Evolutionary conservation across 768 basidiomycete genomes (phyloP).

Genomic region (Infundibulicybe gibba): DNA sequence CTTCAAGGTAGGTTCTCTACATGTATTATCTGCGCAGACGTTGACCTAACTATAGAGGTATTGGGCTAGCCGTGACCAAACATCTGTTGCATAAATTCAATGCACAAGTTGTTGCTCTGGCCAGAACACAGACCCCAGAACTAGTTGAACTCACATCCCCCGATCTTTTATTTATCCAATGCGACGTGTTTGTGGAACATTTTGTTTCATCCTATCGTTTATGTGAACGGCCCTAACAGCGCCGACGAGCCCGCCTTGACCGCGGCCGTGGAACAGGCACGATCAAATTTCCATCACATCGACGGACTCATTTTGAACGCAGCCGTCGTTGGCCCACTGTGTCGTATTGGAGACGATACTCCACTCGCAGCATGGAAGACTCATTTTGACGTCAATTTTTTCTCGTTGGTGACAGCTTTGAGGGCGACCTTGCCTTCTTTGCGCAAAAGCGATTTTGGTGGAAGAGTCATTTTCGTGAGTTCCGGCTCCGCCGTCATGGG

Average conservation of each 20-base stretch:
- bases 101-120: slow-evolving; percentile 76
- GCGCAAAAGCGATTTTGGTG: slow-evolving; percentile 52
- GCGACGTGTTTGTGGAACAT: slow-evolving; percentile 56
- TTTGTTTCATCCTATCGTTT: no score
- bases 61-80: no score
- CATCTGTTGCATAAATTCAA: no score
- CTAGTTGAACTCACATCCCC: slow-evolving; percentile 42
- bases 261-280: no score
- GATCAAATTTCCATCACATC: slow-evolving; percentile 54
- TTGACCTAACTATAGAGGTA: no score
- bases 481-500: slow-evolving; percentile 79
- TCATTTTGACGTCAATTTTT: slow-evolving; percentile 86
- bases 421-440: slow-evolving; percentile 67
- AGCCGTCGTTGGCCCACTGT: slow-evolving; percentile 70
- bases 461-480: slow-evolving; percentile 77
- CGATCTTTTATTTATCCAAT: slow-evolving; percentile 52
- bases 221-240: slow-evolving; percentile 43
- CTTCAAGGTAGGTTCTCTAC: no score
- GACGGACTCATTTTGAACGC: slow-evolving; percentile 86
- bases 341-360: no score
- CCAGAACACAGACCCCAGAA: slow-evolving; percentile 64
- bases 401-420: slow-evolving; percentile 73
- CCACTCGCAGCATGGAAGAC: slow-evolving; percentile 59
- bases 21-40: no score
- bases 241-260: slow-evolving; percentile 50